A percentile compares a stretch with the other conserved stretches of the same genome.
Evolutionary conservation across 2,329 filamentous ascomycete species (phyloP).

Genomic region (Colletotrichum sp.): DNA sequence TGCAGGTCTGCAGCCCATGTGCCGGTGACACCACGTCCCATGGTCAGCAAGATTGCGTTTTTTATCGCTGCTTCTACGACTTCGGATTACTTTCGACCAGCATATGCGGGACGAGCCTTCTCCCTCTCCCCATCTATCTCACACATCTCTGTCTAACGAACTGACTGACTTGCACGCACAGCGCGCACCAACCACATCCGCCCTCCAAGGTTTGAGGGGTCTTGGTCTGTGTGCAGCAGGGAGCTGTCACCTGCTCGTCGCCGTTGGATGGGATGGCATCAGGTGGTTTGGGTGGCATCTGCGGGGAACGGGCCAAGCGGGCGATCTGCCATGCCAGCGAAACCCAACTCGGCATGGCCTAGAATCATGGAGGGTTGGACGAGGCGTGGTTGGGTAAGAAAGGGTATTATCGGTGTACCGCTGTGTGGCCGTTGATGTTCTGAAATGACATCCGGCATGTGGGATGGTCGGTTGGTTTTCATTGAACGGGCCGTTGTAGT

Average conservation of each 20-base stretch:
- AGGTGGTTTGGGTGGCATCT: neutral
- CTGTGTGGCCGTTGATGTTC: neutral
- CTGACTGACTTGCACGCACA: neutral
- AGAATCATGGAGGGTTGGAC: neutral
- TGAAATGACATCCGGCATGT: neutral
- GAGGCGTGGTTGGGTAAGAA: neutral
- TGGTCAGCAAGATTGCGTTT: neutral
- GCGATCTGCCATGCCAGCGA: neutral
- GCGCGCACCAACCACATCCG: neutral
- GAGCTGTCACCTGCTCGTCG: neutral
- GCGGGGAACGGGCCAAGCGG: neutral
- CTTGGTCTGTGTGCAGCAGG: neutral
- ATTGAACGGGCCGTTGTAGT: neutral
- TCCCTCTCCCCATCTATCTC: neutral
- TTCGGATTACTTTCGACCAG: neutral
- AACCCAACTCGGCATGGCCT: neutral
- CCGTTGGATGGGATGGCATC: neutral
- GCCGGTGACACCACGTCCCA: conserved; percentile 1
- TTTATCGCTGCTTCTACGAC: neutral
- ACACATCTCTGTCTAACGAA: neutral
- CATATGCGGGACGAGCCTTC: neutral
- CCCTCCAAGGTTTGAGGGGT: neutral
- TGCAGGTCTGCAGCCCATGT: neutral
- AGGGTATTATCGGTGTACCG: neutral
- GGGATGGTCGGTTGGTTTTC: neutral